phyloP scores from a whole-genome alignment of 768 basidiomycete genomes.

The Chalciporus pseudorubinellus region DNA sequence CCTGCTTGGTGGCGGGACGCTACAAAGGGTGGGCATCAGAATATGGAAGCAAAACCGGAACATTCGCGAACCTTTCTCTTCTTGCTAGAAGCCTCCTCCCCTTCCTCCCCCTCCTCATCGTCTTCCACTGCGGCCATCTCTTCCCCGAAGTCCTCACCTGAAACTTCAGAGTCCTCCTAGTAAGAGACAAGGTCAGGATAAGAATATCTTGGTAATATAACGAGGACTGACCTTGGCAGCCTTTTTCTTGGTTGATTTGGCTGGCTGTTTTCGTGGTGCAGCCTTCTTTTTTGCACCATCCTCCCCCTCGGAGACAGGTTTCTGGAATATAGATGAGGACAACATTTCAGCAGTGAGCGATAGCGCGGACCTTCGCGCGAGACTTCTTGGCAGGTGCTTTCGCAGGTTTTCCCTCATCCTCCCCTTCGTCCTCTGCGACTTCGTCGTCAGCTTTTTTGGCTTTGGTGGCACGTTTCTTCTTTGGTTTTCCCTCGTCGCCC shows the following conservation, averaged over 20 bases:
- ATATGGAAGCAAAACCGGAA: neutral
- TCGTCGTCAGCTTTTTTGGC: slow-evolving; percentile 35
- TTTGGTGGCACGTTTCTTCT: slow-evolving; percentile 33
- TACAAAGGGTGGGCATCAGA: slow-evolving; percentile 19
- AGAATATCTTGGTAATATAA: neutral
- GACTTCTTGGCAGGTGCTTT: slow-evolving; percentile 35
- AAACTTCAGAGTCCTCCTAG: slow-evolving; percentile 37
- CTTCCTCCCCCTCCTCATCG: slow-evolving; percentile 45
- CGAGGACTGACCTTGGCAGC: slow-evolving; percentile 34
- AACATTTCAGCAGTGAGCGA: slow-evolving; percentile 3
- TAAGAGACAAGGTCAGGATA: neutral
- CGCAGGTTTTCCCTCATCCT: slow-evolving; percentile 28
- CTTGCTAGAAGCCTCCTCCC: slow-evolving; percentile 41
- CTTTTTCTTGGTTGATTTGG: slow-evolving; percentile 51
- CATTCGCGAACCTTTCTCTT: slow-evolving; percentile 63
- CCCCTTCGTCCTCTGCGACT: slow-evolving; percentile 34
- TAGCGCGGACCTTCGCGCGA: slow-evolving; percentile 34
- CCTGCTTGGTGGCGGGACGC: slow-evolving; percentile 46
- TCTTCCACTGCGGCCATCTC: slow-evolving; percentile 47
- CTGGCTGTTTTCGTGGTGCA: slow-evolving; percentile 42
- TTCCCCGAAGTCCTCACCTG: slow-evolving; percentile 47
- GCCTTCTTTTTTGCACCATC: slow-evolving; percentile 44
- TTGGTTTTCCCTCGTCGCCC: slow-evolving; percentile 38
- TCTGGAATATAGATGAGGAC: slow-evolving; percentile 22
- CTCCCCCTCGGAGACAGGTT: slow-evolving; percentile 27